Percentiles rank a stretch among this genome's conserved stretches.
phyloP scores from a whole-genome alignment of 2,329 filamentous ascomycete species.

The Colletotrichum sp. region DNA sequence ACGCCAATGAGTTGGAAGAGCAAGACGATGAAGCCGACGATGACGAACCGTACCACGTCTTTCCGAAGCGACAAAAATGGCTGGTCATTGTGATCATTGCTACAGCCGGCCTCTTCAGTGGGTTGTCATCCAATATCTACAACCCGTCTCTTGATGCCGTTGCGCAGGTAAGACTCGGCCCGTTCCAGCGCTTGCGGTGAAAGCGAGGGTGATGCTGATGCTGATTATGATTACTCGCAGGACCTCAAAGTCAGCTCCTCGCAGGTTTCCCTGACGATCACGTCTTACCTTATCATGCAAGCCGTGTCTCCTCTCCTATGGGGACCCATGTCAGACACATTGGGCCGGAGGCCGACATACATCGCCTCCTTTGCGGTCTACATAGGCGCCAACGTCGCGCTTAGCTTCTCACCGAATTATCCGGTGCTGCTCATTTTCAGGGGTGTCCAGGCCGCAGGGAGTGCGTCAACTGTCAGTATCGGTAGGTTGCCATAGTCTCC shows the following conservation, averaged over 20 bases:
- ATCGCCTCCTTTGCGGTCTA: constrained; percentile 52
- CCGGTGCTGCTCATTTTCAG: constrained; percentile 47
- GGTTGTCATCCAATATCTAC: constrained; percentile 57
- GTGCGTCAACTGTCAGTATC: constrained; percentile 52
- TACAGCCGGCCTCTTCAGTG: constrained; percentile 56
- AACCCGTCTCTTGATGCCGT: constrained; percentile 47
- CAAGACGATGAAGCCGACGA: neutral
- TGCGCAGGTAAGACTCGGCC: constrained; percentile 28
- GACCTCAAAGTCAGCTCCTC: constrained; percentile 33
- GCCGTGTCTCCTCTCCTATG: constrained; percentile 53
- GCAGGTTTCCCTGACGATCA: constrained; percentile 45
- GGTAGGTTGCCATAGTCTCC: constrained; percentile 29
- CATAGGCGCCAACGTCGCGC: constrained; percentile 47
- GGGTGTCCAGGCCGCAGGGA: constrained; percentile 51
- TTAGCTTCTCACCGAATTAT: constrained; percentile 49
- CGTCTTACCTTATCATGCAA: constrained; percentile 55
- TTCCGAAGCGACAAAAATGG: constrained; percentile 43
- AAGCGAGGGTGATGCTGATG: neutral
- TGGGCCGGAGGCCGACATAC: constrained; percentile 49
- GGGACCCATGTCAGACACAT: constrained; percentile 51
- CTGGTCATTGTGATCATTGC: constrained; percentile 53
- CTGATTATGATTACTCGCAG: neutral
- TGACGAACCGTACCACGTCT: constrained; percentile 35
- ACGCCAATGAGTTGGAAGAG: neutral
- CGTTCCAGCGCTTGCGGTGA: neutral